These are phyloP conservation scores for Penicillium sp. DNA, from an alignment of 2,329 filamentous ascomycete species.

Conservation along the genomic window DNA sequence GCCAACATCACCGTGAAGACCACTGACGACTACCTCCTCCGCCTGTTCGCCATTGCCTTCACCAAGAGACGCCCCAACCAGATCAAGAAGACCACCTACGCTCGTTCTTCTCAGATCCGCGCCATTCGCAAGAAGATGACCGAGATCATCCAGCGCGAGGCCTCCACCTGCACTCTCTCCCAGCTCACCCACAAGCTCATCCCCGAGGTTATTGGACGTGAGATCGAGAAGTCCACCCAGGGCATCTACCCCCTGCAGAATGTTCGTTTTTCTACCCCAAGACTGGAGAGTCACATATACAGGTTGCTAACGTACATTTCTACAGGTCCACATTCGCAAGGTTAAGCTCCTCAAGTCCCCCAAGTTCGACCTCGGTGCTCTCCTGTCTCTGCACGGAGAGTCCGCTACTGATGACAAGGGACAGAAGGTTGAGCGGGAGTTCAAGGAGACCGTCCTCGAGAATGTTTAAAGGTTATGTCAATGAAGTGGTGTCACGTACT, in stretches of 20 bases:
- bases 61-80: slow-evolving; percentile 99
- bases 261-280: slow-evolving; percentile 56
- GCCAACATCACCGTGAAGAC: slow-evolving; percentile 99
- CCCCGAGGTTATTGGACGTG: slow-evolving; percentile 97
- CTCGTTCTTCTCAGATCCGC: slow-evolving; percentile 93
- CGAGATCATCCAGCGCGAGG: slow-evolving; percentile 97
- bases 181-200: slow-evolving; percentile 99
- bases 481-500: slow-evolving; percentile 76
- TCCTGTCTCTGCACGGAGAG: slow-evolving; percentile 97
- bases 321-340: slow-evolving; percentile 97
- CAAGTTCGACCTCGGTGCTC: slow-evolving; percentile 97
- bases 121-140: slow-evolving; percentile 99
- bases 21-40: slow-evolving; percentile 98
- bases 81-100: slow-evolving; percentile 99
- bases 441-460: slow-evolving; percentile 97
- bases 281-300: neutral
- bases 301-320: slow-evolving; percentile 36
- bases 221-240: slow-evolving; percentile 99
- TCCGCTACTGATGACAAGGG: slow-evolving; percentile 93
- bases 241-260: slow-evolving; percentile 99
- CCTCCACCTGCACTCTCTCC: slow-evolving; percentile 86
- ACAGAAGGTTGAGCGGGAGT: slow-evolving; percentile 98
- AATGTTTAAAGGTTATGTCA: slow-evolving; percentile 73
- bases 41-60: slow-evolving; percentile 98
- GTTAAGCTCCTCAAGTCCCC: slow-evolving; percentile 98